A percentile compares a stretch with the other conserved stretches of the same genome.
These are phyloP conservation scores for Candida khao-thaluensis DNA, from an alignment of 805 yeast genomes.

Conservation along the genomic window DNA sequence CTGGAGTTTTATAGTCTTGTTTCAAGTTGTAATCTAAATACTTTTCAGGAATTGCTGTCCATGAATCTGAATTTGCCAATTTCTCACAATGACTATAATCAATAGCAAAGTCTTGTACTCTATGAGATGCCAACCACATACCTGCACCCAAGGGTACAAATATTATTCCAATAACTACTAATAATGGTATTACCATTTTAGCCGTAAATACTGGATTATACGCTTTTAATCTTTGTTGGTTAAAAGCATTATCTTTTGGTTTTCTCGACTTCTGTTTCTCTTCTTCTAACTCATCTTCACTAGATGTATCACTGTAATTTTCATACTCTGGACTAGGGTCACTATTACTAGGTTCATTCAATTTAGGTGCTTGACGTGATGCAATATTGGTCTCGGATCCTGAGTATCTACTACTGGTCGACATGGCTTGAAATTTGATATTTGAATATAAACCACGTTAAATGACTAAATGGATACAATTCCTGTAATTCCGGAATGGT, in stretches of 20 bases:
- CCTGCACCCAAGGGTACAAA: constrained; percentile 47
- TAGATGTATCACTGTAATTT: constrained; percentile 15
- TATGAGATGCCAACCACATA: constrained; percentile 45
- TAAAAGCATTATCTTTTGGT: constrained; percentile 61
- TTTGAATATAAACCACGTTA: neutral
- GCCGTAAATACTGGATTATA: constrained; percentile 47
- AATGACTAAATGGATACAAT: neutral
- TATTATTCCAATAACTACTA: constrained; percentile 37
- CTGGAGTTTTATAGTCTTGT: constrained; percentile 19
- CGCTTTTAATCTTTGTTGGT: constrained; percentile 56
- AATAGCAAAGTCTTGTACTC: constrained; percentile 38
- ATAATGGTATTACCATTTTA: constrained; percentile 40
- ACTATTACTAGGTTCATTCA: neutral
- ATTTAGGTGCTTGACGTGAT: neutral
- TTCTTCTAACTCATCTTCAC: constrained; percentile 41
- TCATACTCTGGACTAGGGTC: neutral
- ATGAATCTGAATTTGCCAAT: constrained; percentile 30
- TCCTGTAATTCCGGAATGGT: constrained; percentile 2
- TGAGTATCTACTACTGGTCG: constrained; percentile 9
- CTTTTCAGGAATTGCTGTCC: constrained; percentile 38
- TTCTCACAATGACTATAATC: constrained; percentile 43
- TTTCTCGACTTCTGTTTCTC: constrained; percentile 52
- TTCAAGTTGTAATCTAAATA: constrained; percentile 38
- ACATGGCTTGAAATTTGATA: constrained; percentile 1
- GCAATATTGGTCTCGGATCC: constrained; percentile 3